A percentile compares a stretch with the other conserved stretches of the same genome.
phyloP scores from a whole-genome alignment of 305 asterid genomes.

The Solanum aculeatissimum region DNA sequence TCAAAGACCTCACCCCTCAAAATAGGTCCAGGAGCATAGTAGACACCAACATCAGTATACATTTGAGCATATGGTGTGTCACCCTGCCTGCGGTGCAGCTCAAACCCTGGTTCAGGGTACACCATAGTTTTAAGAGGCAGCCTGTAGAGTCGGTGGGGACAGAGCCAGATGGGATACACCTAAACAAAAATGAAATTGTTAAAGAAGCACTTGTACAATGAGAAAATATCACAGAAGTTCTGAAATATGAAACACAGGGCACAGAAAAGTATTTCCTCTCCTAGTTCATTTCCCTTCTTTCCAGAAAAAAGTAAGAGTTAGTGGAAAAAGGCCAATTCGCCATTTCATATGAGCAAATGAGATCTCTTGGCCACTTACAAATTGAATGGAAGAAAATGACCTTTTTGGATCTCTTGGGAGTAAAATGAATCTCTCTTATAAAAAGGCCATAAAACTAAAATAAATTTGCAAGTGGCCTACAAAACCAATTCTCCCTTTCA shows the following conservation, averaged over 20 bases:
- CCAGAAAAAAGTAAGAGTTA: neutral
- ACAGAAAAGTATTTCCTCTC: neutral
- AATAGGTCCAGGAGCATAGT: constrained; percentile 90
- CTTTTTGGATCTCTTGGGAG: neutral
- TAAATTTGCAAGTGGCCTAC: neutral
- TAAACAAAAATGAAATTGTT: constrained; percentile 12
- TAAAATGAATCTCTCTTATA: neutral
- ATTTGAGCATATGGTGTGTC: constrained; percentile 81
- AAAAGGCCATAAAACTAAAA: neutral
- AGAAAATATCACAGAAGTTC: neutral
- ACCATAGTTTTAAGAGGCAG: constrained; percentile 78
- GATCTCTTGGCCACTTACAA: no score
- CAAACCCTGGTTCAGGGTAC: constrained; percentile 90
- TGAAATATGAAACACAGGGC: neutral
- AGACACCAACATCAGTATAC: constrained; percentile 88
- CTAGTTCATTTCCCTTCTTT: neutral
- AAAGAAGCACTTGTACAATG: neutral
- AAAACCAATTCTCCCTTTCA: neutral
- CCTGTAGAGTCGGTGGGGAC: constrained; percentile 80
- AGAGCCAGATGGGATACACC: constrained; percentile 94
- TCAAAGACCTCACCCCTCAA: constrained; percentile 84
- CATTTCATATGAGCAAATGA: neutral
- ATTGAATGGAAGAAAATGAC: no score
- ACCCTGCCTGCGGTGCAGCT: constrained; percentile 72
- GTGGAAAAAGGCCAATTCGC: neutral